These are phyloP conservation scores for Grammothele lineata DNA, from an alignment of 768 basidiomycete species.

Conservation along the genomic window DNA sequence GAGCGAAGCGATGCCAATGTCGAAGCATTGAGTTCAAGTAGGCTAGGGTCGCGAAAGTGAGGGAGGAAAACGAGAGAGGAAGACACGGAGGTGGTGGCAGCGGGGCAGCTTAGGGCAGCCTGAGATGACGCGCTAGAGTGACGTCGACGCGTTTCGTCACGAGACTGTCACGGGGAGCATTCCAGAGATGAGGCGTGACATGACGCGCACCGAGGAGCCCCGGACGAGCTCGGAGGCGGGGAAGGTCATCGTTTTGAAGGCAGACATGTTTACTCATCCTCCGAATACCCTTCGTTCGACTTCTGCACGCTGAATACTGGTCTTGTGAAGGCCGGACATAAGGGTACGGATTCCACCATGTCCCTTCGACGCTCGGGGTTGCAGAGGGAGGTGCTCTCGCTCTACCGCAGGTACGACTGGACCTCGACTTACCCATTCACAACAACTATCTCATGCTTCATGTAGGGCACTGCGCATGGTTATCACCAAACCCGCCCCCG, in stretches of 20 bases:
- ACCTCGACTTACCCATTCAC: neutral
- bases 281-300: no score
- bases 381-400: slow-evolving; percentile 46
- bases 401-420: slow-evolving; percentile 49
- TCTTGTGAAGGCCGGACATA: no score
- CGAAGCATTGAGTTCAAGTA: neutral
- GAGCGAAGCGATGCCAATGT: no score
- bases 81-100: no score
- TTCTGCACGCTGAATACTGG: no score
- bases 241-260: no score
- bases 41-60: neutral
- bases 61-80: no score
- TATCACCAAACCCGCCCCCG: slow-evolving; percentile 54
- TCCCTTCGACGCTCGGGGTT: slow-evolving; percentile 39
- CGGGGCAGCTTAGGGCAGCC: neutral
- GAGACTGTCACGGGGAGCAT: no score
- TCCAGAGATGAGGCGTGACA: neutral
- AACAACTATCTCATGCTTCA: neutral
- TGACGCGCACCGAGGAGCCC: neutral
- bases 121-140: slow-evolving; percentile 7
- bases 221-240: no score
- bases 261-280: no score
- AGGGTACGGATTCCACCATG: slow-evolving; percentile 18
- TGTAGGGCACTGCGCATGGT: slow-evolving; percentile 76
- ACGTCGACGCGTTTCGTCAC: slow-evolving; percentile 6